These are phyloP conservation scores for Boletus insuetus DNA, from an alignment of 768 basidiomycete genomes.

Conservation along the genomic window DNA sequence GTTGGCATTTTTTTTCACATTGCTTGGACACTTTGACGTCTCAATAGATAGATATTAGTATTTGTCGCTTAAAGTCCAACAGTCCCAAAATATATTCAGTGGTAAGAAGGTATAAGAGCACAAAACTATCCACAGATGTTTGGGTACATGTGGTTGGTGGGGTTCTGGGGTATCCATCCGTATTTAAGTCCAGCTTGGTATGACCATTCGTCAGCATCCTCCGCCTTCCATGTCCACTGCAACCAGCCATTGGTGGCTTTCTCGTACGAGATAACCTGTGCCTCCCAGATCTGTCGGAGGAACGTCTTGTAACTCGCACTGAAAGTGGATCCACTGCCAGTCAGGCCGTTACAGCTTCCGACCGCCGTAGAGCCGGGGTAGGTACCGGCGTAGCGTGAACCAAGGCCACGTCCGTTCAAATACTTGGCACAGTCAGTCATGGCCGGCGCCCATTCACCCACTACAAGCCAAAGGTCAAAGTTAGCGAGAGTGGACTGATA, in stretches of 20 bases:
- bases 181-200: conserved; percentile 77
- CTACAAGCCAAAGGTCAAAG: conserved; percentile 74
- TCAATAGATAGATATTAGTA: background rate
- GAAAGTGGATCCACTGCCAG: conserved; percentile 74
- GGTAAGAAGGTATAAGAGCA: background rate
- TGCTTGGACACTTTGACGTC: background rate
- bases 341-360: conserved; percentile 72
- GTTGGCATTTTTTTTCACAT: background rate
- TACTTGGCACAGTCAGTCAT: conserved; percentile 60
- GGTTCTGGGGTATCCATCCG: conserved; percentile 80
- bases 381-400: conserved; percentile 63
- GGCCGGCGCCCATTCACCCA: conserved; percentile 87
- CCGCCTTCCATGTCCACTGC: conserved; percentile 85
- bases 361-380: conserved; percentile 60
- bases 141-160: conserved; percentile 51
- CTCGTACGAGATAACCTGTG: conserved; percentile 75
- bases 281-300: conserved; percentile 81
- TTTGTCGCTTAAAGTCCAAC: background rate
- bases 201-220: conserved; percentile 84
- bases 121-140: conserved; percentile 53
- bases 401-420: conserved; percentile 77
- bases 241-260: conserved; percentile 65
- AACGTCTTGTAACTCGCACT: conserved; percentile 77
- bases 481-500: conserved; percentile 42
- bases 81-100: background rate